These are phyloP conservation scores for Cutaneotrichosporon spelunceum DNA, from an alignment of 1,284 basidiomycete genomes.

Conservation along the genomic window DNA sequence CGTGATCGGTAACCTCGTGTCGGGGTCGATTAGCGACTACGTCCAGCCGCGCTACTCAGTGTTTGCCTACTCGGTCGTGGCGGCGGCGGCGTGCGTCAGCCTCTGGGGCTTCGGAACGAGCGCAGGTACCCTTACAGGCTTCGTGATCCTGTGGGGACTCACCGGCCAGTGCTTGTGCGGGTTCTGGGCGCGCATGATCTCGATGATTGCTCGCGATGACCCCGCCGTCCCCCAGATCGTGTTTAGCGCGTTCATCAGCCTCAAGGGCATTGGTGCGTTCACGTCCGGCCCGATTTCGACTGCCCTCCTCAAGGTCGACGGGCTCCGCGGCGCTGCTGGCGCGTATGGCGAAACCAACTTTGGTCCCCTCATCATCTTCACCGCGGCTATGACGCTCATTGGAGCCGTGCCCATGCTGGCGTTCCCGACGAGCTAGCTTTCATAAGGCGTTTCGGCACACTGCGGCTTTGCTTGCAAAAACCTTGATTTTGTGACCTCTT, in stretches of 20 bases:
- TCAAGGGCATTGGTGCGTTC: slow-evolving; percentile 42
- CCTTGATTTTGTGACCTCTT: not conserved
- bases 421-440: slow-evolving; percentile 1
- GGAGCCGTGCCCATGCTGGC: slow-evolving; percentile 5
- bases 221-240: slow-evolving; percentile 34
- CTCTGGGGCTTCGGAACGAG: slow-evolving; percentile 50
- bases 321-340: slow-evolving; percentile 23
- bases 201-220: slow-evolving; percentile 41
- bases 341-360: slow-evolving; percentile 34
- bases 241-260: slow-evolving; percentile 43
- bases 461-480: not conserved
- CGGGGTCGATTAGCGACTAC: slow-evolving; percentile 45
- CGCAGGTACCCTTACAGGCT: slow-evolving; percentile 29
- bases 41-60: slow-evolving; percentile 36
- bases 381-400: slow-evolving; percentile 24
- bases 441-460: not conserved
- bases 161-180: slow-evolving; percentile 35
- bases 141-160: slow-evolving; percentile 36
- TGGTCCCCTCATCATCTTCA: slow-evolving; percentile 36
- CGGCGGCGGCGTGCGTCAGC: slow-evolving; percentile 41
- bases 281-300: slow-evolving; percentile 37
- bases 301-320: slow-evolving; percentile 24
- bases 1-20: slow-evolving; percentile 22
- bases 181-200: slow-evolving; percentile 40
- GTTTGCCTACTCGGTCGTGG: slow-evolving; percentile 36